Evolutionary conservation across 352 stramenopile species (phyloP).

Genomic region (Globisporangium camurandrum): DNA sequence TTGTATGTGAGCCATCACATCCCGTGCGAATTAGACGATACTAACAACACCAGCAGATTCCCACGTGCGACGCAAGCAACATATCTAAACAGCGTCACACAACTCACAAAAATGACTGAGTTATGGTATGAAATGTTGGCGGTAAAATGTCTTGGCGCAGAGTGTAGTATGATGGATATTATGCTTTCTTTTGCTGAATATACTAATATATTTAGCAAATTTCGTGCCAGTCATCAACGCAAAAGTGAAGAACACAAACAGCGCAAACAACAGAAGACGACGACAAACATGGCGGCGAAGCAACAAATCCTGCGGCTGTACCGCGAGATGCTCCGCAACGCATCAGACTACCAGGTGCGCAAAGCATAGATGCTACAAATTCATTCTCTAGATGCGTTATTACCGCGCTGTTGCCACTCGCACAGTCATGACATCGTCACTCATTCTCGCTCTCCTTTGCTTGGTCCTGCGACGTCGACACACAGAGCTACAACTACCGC

Average conservation of each 20-base stretch:
- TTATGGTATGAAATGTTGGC: not conserved
- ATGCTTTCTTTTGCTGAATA: too few relatives aligned
- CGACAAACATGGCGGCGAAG: constrained; percentile 19
- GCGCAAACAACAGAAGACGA: not conserved
- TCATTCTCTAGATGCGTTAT: constrained; percentile 40
- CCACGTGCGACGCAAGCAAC: not conserved
- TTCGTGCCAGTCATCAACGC: too few relatives aligned
- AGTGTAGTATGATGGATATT: too few relatives aligned
- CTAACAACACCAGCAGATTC: not conserved
- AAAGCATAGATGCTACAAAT: too few relatives aligned
- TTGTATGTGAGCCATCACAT: not conserved
- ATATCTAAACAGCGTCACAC: not conserved
- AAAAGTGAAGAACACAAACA: too few relatives aligned
- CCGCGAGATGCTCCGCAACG: constrained; percentile 47
- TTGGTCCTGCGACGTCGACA: not conserved
- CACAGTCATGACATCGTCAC: not conserved
- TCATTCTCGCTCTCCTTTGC: not conserved
- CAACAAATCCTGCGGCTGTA: constrained; percentile 44
- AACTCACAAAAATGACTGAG: not conserved
- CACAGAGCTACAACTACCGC: constrained; percentile 73
- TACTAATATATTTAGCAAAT: too few relatives aligned
- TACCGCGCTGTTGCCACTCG: not conserved
- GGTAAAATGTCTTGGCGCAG: not conserved
- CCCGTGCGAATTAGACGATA: not conserved
- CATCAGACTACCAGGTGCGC: too few relatives aligned